These are phyloP conservation scores for Colletotrichum filicis DNA, from an alignment of 2,329 filamentous ascomycete genomes.

Conservation along the genomic window DNA sequence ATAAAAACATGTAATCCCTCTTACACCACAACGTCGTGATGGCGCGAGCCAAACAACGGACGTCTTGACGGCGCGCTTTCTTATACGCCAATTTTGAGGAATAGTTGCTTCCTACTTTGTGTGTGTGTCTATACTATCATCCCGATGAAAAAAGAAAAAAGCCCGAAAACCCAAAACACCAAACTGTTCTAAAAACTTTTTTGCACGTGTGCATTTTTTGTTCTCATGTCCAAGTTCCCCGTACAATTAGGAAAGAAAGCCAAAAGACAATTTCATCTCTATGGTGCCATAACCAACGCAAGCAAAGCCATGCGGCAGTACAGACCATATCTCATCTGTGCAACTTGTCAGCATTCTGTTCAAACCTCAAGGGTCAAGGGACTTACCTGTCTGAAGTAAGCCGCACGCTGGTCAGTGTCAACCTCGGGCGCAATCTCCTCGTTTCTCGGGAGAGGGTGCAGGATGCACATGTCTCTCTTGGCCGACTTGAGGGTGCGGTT, in stretches of 20 bases:
- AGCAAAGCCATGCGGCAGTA: slow-evolving; percentile 98
- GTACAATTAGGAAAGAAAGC: slow-evolving; percentile 13
- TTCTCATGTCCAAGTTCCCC: slow-evolving; percentile 17
- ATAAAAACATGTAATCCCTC: slow-evolving; percentile 10
- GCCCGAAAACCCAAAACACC: slow-evolving; percentile 19
- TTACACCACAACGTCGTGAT: slow-evolving; percentile 13
- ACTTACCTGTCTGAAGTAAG: slow-evolving; percentile 99
- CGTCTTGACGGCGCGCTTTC: slow-evolving; percentile 21
- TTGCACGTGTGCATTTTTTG: slow-evolving; percentile 10
- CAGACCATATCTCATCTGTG: slow-evolving; percentile 94
- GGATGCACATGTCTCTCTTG: slow-evolving; percentile 91
- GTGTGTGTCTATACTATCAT: slow-evolving; percentile 25
- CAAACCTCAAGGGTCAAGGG: background rate
- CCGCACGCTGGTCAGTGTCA: slow-evolving; percentile 95
- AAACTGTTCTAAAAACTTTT: slow-evolving; percentile 24
- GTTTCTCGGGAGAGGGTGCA: slow-evolving; percentile 96
- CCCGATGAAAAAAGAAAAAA: slow-evolving; percentile 11
- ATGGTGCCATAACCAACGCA: slow-evolving; percentile 81
- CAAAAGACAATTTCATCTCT: slow-evolving; percentile 34
- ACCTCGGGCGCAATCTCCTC: slow-evolving; percentile 95
- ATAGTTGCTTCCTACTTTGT: slow-evolving; percentile 34
- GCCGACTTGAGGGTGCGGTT: slow-evolving; percentile 90
- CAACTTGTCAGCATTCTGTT: slow-evolving; percentile 51
- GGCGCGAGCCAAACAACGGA: slow-evolving; percentile 20
- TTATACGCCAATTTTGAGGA: slow-evolving; percentile 28